Conservation (phyloP, 2,329 filamentous ascomycete genomes). For the Colletotrichum lini region DNA sequence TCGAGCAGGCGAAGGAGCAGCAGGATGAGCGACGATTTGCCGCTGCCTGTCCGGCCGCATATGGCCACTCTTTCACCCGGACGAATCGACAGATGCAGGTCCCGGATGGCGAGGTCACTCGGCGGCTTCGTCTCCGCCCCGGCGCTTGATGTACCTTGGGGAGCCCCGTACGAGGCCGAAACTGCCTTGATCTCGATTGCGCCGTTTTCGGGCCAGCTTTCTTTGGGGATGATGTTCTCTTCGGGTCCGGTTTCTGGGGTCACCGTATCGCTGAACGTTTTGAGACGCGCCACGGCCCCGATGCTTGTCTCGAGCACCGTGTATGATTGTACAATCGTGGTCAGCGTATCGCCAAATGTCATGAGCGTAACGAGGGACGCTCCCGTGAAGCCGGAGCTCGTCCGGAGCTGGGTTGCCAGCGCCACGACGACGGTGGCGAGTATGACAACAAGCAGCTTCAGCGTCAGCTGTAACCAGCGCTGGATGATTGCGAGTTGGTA, state of each 20-base stretch:
- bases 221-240: conserved; percentile 42
- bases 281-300: conserved; percentile 48
- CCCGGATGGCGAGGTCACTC: conserved; percentile 45
- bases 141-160: too few species aligned
- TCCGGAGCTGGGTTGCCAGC: conserved; percentile 60
- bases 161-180: conserved; percentile 51
- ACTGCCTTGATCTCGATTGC: conserved; percentile 50
- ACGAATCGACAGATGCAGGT: conserved; percentile 49
- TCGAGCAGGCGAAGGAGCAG: conserved; percentile 59
- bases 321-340: conserved; percentile 51
- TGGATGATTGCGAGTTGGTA: conserved; percentile 72
- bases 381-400: conserved; percentile 56
- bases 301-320: conserved; percentile 51
- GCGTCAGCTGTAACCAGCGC: conserved; percentile 67
- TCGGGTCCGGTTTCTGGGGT: conserved; percentile 44
- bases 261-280: conserved; percentile 47
- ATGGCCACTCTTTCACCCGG: conserved; percentile 54
- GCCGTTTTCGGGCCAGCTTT: conserved; percentile 52
- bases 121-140: conserved; percentile 8
- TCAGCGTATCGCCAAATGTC: conserved; percentile 51
- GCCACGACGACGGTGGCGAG: conserved; percentile 64
- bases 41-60: conserved; percentile 57
- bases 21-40: conserved; percentile 61
- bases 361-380: conserved; percentile 57
- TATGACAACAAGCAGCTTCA: conserved; percentile 64